Percentiles rank a stretch among this genome's conserved stretches.
Conservation (phyloP, 129 eudicot species). For the Heracleum sosnowskyi region DNA sequence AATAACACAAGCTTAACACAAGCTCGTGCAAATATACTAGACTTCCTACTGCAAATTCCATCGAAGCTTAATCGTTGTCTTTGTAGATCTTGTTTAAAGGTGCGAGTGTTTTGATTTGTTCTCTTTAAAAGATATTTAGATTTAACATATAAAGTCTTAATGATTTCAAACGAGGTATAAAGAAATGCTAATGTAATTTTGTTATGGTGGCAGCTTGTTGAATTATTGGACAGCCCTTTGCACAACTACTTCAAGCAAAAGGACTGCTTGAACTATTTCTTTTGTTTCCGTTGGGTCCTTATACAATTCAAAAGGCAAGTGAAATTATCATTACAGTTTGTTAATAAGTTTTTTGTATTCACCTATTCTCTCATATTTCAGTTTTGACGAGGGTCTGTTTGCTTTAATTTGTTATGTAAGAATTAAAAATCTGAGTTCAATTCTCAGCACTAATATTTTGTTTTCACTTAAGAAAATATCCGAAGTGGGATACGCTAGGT, state of each 20-base stretch:
- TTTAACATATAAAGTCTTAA: background rate
- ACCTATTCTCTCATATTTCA: background rate
- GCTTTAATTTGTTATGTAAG: background rate
- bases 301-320: constrained; percentile 96
- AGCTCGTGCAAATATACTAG: background rate
- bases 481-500: too few relatives aligned
- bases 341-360: background rate
- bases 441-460: background rate
- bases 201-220: constrained; percentile 63
- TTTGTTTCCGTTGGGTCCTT: constrained; percentile 97
- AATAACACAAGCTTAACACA: background rate
- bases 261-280: constrained; percentile 91
- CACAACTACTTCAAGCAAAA: constrained; percentile 78
- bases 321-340: background rate
- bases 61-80: background rate
- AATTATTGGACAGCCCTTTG: constrained; percentile 75
- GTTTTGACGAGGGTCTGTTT: background rate
- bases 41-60: background rate
- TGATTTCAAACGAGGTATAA: background rate
- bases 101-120: background rate
- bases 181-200: constrained; percentile 12
- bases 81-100: background rate
- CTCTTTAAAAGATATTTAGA: background rate
- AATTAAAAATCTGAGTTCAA: background rate
- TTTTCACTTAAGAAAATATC: background rate